Conservation (phyloP, 345 rosid species). For the Linum lewisii region DNA sequence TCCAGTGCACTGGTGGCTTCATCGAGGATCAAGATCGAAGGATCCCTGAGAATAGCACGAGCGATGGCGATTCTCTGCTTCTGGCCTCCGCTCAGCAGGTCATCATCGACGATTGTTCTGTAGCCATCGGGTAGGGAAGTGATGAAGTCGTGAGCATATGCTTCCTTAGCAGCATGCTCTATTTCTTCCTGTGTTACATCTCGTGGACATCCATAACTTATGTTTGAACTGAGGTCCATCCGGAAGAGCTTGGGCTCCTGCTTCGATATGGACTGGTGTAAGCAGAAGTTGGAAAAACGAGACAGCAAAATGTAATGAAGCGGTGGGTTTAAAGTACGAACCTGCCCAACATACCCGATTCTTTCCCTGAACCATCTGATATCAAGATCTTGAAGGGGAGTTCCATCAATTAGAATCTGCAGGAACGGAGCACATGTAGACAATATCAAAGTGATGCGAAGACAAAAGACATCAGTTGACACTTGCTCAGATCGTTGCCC, state of each 20-base stretch:
- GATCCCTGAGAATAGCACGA: conserved; percentile 92
- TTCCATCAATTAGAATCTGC: conserved; percentile 81
- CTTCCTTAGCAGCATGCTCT: conserved; percentile 85
- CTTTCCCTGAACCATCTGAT: conserved; percentile 80
- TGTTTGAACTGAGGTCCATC: conserved; percentile 78
- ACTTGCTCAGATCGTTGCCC: too few relatives aligned
- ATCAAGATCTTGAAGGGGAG: conserved; percentile 66
- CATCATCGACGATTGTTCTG: conserved; percentile 81
- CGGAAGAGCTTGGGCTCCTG: conserved; percentile 96
- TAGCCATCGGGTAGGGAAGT: conserved; percentile 75
- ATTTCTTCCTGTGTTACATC: conserved; percentile 63
- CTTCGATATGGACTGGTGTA: conserved; percentile 10
- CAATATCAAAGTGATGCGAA: conserved; percentile 1
- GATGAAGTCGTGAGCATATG: conserved; percentile 91
- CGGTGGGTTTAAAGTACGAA: conserved; percentile 13
- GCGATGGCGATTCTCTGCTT: conserved; percentile 97
- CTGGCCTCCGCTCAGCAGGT: conserved; percentile 95
- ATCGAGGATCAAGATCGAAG: conserved; percentile 77
- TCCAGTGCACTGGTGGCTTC: conserved; percentile 96
- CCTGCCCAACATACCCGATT: conserved; percentile 94
- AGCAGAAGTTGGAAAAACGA: conserved; percentile 9
- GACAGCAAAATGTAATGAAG: not conserved
- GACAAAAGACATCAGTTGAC: not conserved
- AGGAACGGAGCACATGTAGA: conserved; percentile 6
- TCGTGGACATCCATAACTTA: conserved; percentile 67